Evolutionary conservation across 1,284 basidiomycete genomes (phyloP).

Genomic region (Ceratobasidium sp.): DNA sequence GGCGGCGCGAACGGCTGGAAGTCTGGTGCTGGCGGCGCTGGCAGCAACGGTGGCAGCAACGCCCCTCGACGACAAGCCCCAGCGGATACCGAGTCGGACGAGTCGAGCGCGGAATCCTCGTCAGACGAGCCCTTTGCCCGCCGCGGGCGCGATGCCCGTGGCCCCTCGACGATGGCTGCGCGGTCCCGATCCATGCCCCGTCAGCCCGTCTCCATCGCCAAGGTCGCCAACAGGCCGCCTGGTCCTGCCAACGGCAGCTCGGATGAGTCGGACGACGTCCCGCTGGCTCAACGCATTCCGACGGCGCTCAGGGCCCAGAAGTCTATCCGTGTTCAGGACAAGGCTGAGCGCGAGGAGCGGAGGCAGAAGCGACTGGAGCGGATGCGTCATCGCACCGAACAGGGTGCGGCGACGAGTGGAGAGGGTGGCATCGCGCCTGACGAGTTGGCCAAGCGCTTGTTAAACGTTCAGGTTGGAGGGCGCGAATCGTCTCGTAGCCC

Average conservation of each 20-base stretch:
- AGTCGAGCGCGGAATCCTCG: conserved; percentile 37
- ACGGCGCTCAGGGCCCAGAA: conserved; percentile 79
- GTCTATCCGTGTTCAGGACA: conserved; percentile 74
- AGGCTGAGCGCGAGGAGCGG: conserved; percentile 32
- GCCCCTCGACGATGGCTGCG: background rate
- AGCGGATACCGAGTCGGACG: conserved; percentile 8
- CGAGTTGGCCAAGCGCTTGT: conserved; percentile 46
- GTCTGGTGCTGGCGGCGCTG: conserved; percentile 13
- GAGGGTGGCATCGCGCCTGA: conserved; percentile 45
- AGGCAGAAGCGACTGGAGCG: conserved; percentile 33
- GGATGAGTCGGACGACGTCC: conserved; percentile 62
- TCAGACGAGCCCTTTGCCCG: conserved; percentile 17
- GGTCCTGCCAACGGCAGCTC: conserved; percentile 29
- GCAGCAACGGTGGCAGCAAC: conserved; percentile 21
- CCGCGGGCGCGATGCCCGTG: conserved; percentile 18
- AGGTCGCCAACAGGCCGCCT: background rate
- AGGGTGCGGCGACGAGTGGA: conserved; percentile 11
- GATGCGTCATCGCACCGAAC: conserved; percentile 11
- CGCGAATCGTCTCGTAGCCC: conserved; percentile 11
- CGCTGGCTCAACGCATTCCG: conserved; percentile 79
- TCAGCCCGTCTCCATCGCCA: conserved; percentile 11
- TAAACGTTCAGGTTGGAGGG: conserved; percentile 36
- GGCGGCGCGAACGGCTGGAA: conserved; percentile 16
- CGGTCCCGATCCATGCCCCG: conserved; percentile 35
- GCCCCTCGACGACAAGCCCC: conserved; percentile 7